Evolutionary conservation across 1,284 basidiomycete species (phyloP), one percentile per base, ranked within the genome.

Genomic region (Phellopilus nigrolimitatus): DNA sequence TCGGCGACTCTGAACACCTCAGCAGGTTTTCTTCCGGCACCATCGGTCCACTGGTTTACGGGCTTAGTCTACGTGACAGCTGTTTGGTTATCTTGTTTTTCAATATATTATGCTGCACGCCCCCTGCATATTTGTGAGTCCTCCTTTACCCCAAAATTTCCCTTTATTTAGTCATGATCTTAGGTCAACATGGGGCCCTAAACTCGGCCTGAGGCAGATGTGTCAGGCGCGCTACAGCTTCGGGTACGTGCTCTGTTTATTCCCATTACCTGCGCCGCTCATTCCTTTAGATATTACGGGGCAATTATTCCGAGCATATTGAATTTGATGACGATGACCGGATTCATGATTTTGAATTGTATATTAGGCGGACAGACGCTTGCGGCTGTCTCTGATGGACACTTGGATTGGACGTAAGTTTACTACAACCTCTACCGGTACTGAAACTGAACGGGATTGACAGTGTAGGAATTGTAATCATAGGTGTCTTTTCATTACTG

Each of bases 381-480:
- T 1, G 72, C 83, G 0, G 85, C 86, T 43, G 88, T 89, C 8
- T 77, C 80, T 17, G 74, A 76, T 53, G 78, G 79, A 8, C 70
- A 70, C 56, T 68, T 88, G 30, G 81, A 74, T 56, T 88, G 84
- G 84, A 79, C 72, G 85, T 87, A 60, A 51, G 72, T 63, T 21
- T 10, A n/a, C 19, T 45, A 38, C 33, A 13, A 13, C 36, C 30
- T 12, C 39, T 21, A 40, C 21, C 34, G 10, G 38, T 2, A 9
- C 25, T 3, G n/a, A 22, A 21, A 38, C 8, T 37, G 42, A 53
- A 25, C 36, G 45, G 48, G 27, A 56, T 45, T 31, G 27, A 25
- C 53, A 88, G 85, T 46, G 87, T 95, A 12, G 94, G 94, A 0
- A 97, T 97, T 52, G 87, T 94, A 22, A 82, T 97, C 42, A 86